These are phyloP conservation scores for Paramecium pentaurelia DNA, from an alignment of 73 alveolate genomes.

Conservation along the genomic window DNA sequence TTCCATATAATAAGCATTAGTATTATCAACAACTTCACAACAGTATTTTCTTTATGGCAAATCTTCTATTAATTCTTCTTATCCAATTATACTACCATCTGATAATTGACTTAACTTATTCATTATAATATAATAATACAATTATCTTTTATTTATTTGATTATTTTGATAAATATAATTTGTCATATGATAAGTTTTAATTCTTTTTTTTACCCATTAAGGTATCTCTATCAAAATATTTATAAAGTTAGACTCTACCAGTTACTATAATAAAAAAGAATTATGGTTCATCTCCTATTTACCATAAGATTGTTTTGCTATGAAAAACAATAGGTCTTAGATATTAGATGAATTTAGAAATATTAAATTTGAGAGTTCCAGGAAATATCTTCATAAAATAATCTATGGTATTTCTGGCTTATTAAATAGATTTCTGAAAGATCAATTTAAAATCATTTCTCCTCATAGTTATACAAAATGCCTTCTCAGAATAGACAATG, in stretches of 20 bases:
- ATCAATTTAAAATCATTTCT: neutral
- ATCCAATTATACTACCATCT: neutral
- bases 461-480: neutral
- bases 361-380: neutral
- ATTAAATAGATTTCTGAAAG: neutral
- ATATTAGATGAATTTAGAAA: constrained; percentile 7
- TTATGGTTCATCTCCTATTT: constrained; percentile 21
- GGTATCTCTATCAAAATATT: neutral
- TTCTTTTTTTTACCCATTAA: neutral
- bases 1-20: constrained; percentile 28
- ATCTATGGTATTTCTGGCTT: neutral
- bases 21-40: constrained; percentile 20
- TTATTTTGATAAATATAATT: neutral
- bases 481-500: neutral
- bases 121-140: neutral
- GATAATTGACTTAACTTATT: constrained; percentile 7
- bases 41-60: neutral
- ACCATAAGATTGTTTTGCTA: neutral
- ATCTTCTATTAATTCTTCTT: constrained; percentile 17
- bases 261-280: neutral
- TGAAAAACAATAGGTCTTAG: neutral
- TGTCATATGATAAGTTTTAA: neutral
- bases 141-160: neutral
- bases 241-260: constrained; percentile 30
- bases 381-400: constrained; percentile 46